phyloP scores from a whole-genome alignment of 768 basidiomycete genomes.

The Macrolepiota dolichaula region DNA sequence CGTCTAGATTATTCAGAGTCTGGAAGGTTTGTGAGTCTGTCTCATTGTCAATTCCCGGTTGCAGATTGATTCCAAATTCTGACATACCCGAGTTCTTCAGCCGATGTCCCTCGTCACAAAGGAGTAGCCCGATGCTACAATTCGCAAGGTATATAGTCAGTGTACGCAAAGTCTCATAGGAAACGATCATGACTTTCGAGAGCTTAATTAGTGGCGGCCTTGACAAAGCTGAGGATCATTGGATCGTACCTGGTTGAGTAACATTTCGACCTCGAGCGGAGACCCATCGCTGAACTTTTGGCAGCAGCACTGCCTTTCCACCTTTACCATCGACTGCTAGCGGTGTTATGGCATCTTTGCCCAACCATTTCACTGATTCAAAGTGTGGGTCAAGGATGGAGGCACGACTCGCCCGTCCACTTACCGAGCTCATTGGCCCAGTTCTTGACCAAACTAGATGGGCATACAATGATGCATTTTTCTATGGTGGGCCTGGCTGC shows the following conservation, averaged over 20 bases:
- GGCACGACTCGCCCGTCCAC: constrained; percentile 19
- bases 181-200: constrained; percentile 90
- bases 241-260: constrained; percentile 75
- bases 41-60: background rate
- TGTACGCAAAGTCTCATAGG: constrained; percentile 91
- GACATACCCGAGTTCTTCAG: constrained; percentile 88
- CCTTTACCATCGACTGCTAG: constrained; percentile 93
- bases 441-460: constrained; percentile 94
- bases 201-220: background rate
- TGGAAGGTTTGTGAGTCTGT: constrained; percentile 86
- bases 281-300: constrained; percentile 85
- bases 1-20: constrained; percentile 77
- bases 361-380: constrained; percentile 90
- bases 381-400: background rate
- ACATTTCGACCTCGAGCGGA: constrained; percentile 85
- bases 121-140: constrained; percentile 84
- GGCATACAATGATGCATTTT: constrained; percentile 97
- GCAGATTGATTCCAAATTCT: background rate
- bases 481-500: constrained; percentile 86
- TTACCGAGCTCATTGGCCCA: constrained; percentile 96
- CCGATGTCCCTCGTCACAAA: constrained; percentile 96
- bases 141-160: constrained; percentile 71
- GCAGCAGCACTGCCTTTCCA: constrained; percentile 75
- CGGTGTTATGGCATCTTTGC: constrained; percentile 75
- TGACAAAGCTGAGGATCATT: background rate